Percentiles rank a stretch among this genome's conserved stretches.
Conservation (phyloP, 1,139 yeast genomes). For the Citeromyces hawaiiensis region DNA sequence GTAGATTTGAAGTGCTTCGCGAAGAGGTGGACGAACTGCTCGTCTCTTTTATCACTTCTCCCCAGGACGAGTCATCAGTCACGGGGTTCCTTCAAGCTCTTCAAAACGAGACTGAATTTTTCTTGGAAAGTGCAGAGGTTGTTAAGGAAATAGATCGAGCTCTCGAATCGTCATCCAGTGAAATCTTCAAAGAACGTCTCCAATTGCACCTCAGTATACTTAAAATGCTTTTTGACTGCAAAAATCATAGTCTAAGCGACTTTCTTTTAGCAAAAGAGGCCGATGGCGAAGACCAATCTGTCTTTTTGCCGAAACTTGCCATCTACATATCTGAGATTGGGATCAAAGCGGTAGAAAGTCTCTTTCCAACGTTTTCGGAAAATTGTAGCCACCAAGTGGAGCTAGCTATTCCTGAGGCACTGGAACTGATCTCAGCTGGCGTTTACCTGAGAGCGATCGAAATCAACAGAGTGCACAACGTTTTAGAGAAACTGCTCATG, state of each 20-base stretch:
- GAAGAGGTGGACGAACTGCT: neutral
- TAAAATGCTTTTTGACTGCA: neutral
- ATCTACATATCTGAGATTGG: neutral
- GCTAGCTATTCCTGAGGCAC: conserved; percentile 13
- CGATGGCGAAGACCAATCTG: neutral
- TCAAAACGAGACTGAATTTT: neutral
- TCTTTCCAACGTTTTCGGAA: neutral
- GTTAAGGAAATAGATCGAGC: neutral
- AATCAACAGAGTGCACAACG: conserved; percentile 11
- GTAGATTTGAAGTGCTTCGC: neutral
- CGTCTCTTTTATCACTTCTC: neutral
- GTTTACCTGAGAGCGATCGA: conserved; percentile 18
- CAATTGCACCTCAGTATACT: neutral
- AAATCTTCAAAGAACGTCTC: neutral
- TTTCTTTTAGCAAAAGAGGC: neutral
- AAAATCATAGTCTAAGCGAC: neutral
- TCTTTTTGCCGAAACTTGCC: neutral
- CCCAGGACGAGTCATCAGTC: neutral
- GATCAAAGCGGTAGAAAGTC: neutral
- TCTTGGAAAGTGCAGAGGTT: neutral
- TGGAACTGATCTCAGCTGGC: conserved; percentile 29
- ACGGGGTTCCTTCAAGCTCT: neutral
- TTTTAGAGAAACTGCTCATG: conserved; percentile 9
- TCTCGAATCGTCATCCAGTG: neutral
- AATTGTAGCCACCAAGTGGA: conserved; percentile 8